phyloP scores from a whole-genome alignment of 164 flowering plant genomes.

The Liriodendron chinense region DNA sequence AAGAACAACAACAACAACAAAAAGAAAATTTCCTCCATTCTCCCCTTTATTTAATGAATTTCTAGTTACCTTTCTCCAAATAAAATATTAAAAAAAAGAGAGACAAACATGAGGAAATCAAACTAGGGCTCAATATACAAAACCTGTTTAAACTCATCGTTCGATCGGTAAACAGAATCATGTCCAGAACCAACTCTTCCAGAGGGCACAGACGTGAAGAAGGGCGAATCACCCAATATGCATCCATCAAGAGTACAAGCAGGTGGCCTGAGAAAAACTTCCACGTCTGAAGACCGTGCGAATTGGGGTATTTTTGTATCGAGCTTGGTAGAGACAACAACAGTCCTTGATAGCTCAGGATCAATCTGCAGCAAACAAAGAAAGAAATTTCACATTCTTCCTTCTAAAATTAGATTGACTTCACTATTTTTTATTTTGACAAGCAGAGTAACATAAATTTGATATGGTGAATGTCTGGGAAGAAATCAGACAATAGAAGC shows the following conservation, averaged over 20 bases:
- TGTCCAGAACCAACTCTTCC: conserved; percentile 94
- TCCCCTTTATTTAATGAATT: no score
- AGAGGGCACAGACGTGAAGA: conserved; percentile 97
- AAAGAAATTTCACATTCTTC: neutral
- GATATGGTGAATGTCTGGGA: neutral
- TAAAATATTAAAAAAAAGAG: no score
- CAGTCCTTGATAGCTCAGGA: conserved; percentile 93
- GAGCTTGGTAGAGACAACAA: conserved; percentile 93
- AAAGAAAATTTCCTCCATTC: no score
- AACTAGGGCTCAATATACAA: neutral
- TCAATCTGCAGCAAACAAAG: conserved; percentile 52
- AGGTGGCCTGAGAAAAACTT: conserved; percentile 94
- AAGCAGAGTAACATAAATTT: neutral
- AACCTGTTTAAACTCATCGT: conserved; percentile 95
- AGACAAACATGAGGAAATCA: neutral
- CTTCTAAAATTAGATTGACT: neutral
- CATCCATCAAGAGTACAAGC: conserved; percentile 79
- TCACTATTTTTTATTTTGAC: neutral
- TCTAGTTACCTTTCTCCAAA: neutral
- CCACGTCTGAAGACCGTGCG: conserved; percentile 93
- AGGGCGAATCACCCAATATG: conserved; percentile 90
- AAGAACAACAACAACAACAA: no score
- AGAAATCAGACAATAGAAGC: conserved; percentile 4
- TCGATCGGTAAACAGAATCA: conserved; percentile 76
- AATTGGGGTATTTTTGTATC: conserved; percentile 96